These are phyloP conservation scores for Saussurea involucrata DNA, from an alignment of 129 eudicot genomes.

Conservation along the genomic window DNA sequence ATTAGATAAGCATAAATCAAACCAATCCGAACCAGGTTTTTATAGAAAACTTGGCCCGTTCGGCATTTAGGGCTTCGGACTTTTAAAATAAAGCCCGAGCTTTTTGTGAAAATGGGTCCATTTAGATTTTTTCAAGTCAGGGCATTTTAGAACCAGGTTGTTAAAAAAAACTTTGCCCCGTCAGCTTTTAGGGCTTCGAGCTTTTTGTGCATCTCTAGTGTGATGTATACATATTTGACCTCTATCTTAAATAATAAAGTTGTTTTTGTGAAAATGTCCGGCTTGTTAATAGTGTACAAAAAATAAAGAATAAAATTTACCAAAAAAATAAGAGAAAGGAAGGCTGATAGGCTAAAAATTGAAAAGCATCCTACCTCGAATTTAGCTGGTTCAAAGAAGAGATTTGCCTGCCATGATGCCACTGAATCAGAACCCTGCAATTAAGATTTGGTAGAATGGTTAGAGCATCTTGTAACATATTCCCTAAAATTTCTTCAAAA, in stretches of 20 bases:
- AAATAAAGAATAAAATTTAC: neutral
- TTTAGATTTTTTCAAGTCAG: neutral
- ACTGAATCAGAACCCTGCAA: conserved; percentile 78
- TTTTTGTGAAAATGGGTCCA: neutral
- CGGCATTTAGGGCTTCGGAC: no score
- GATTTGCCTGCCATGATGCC: conserved; percentile 91
- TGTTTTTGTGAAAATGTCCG: neutral
- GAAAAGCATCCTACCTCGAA: conserved; percentile 54
- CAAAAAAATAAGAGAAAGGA: neutral
- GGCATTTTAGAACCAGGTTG: neutral
- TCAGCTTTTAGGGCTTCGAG: neutral
- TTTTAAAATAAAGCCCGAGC: neutral
- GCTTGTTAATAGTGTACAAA: neutral
- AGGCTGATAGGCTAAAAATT: neutral
- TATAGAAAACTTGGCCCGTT: no score
- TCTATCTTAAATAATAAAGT: neutral
- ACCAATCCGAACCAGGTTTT: no score
- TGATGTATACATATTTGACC: neutral
- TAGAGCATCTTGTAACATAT: no score
- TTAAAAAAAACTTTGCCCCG: neutral
- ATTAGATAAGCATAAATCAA: conserved; percentile 3
- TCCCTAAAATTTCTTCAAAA: no score
- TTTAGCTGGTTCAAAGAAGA: conserved; percentile 75
- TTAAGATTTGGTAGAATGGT: neutral
- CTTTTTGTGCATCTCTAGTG: neutral